phyloP scores from a whole-genome alignment of 1,139 yeast genomes.

The Saccharomyces hybrid region DNA sequence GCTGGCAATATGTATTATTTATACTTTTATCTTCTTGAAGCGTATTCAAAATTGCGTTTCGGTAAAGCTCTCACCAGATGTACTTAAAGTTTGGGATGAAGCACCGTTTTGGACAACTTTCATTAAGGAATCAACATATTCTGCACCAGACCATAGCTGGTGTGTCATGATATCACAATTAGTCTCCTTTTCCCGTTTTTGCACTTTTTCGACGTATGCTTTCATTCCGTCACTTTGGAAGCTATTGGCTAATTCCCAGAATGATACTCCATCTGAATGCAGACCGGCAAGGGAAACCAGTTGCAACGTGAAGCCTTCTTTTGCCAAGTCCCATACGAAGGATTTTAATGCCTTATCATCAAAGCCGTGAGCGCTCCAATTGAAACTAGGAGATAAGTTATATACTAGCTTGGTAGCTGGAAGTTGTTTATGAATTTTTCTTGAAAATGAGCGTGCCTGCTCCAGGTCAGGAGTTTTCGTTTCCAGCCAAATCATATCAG shows the following conservation, averaged over 20 bases:
- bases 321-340: constrained; percentile 48
- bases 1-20: too few relatives aligned
- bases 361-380: constrained; percentile 52
- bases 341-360: constrained; percentile 38
- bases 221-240: constrained; percentile 46
- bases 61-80: constrained; percentile 42
- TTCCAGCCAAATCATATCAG: constrained; percentile 53
- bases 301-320: constrained; percentile 47
- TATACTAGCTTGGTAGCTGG: constrained; percentile 53
- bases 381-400: constrained; percentile 51
- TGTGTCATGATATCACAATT: constrained; percentile 49
- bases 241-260: constrained; percentile 41
- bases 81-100: constrained; percentile 36
- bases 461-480: constrained; percentile 47
- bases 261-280: constrained; percentile 44
- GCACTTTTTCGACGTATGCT: constrained; percentile 48
- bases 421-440: constrained; percentile 37
- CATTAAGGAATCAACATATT: constrained; percentile 42
- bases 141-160: constrained; percentile 55
- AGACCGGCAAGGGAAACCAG: constrained; percentile 49
- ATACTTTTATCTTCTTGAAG: not conserved
- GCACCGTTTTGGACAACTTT: constrained; percentile 41
- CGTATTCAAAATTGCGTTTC: constrained; percentile 32
- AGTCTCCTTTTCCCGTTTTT: constrained; percentile 37
- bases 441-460: constrained; percentile 45